Percentiles rank a stretch among this genome's conserved stretches.
These are phyloP conservation scores for Noccaea caerulescens DNA, from an alignment of 345 rosid species.

Conservation along the genomic window DNA sequence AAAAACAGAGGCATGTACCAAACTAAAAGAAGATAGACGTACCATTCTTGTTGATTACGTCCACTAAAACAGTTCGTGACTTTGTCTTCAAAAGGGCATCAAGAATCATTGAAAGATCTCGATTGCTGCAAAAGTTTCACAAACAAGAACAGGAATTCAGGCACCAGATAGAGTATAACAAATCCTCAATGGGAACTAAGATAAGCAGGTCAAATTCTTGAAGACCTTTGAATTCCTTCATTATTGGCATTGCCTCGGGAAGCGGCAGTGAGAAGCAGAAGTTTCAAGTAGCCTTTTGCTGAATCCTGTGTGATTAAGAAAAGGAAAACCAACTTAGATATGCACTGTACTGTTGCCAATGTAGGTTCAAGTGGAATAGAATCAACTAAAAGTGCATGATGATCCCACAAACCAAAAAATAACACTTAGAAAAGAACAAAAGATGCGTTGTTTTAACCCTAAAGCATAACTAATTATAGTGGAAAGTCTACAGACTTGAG, in stretches of 20 bases:
- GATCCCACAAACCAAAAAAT: slow-evolving; percentile 6
- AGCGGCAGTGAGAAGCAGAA: slow-evolving; percentile 94
- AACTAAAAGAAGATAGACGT: slow-evolving; percentile 36
- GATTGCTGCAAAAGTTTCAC: slow-evolving; percentile 70
- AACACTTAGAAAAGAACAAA: not conserved
- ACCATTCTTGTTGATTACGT: slow-evolving; percentile 93
- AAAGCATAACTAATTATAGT: slow-evolving; percentile 10
- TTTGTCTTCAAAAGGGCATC: slow-evolving; percentile 98
- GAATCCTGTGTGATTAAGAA: slow-evolving; percentile 70
- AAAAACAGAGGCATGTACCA: slow-evolving; percentile 27
- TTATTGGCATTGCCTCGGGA: slow-evolving; percentile 81
- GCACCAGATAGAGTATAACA: slow-evolving; percentile 10
- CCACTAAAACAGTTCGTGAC: slow-evolving; percentile 77
- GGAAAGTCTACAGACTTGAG: not conserved
- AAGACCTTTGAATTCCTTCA: slow-evolving; percentile 93
- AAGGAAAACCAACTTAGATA: slow-evolving; percentile 36
- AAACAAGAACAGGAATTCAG: slow-evolving; percentile 38
- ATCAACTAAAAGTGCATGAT: slow-evolving; percentile 26
- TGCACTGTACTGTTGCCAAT: slow-evolving; percentile 8
- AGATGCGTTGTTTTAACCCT: slow-evolving; percentile 17
- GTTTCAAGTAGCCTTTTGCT: slow-evolving; percentile 89
- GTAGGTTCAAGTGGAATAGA: slow-evolving; percentile 22
- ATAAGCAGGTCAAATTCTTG: slow-evolving; percentile 27
- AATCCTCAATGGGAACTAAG: slow-evolving; percentile 21
- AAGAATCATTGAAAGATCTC: slow-evolving; percentile 98